Conservation (phyloP, 1,284 basidiomycete species). For the Malassezia arunalokei region DNA sequence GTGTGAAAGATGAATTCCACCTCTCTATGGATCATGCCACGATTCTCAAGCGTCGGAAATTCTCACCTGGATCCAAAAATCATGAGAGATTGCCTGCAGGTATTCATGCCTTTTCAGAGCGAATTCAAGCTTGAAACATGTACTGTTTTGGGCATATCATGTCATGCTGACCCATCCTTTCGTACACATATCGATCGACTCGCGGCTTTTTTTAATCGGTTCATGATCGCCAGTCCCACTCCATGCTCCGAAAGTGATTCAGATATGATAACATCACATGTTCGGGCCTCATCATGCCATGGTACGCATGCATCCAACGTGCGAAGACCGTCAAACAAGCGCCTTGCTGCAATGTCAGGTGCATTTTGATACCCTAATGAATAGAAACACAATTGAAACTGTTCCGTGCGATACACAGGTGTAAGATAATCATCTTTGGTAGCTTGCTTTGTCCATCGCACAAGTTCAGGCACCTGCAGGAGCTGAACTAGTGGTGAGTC, state of each 20-base stretch:
- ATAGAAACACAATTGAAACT: conserved; percentile 10
- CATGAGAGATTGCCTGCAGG: neutral
- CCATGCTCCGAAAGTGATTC: conserved; percentile 71
- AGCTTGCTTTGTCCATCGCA: neutral
- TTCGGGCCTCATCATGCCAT: conserved; percentile 36
- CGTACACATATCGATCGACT: conserved; percentile 15
- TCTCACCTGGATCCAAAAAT: neutral
- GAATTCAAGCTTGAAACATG: too few species aligned
- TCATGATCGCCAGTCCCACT: conserved; percentile 91
- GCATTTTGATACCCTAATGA: conserved; percentile 1
- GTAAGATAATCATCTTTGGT: too few species aligned
- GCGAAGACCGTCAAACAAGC: conserved; percentile 77
- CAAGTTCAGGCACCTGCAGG: neutral
- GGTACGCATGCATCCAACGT: conserved; percentile 54
- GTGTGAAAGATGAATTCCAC: conserved; percentile 31
- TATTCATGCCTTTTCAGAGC: too few species aligned
- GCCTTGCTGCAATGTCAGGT: conserved; percentile 63
- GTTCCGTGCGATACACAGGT: too few species aligned
- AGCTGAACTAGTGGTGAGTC: conserved; percentile 15
- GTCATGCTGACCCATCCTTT: neutral
- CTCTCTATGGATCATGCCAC: conserved; percentile 42
- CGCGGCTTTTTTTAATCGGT: conserved; percentile 88
- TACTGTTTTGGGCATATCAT: neutral
- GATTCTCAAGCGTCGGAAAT: conserved; percentile 32
- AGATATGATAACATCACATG: conserved; percentile 72